Base-by-base conservation (phyloP, 495 filamentous ascomycete species). In the Podospora sp. region DNA sequence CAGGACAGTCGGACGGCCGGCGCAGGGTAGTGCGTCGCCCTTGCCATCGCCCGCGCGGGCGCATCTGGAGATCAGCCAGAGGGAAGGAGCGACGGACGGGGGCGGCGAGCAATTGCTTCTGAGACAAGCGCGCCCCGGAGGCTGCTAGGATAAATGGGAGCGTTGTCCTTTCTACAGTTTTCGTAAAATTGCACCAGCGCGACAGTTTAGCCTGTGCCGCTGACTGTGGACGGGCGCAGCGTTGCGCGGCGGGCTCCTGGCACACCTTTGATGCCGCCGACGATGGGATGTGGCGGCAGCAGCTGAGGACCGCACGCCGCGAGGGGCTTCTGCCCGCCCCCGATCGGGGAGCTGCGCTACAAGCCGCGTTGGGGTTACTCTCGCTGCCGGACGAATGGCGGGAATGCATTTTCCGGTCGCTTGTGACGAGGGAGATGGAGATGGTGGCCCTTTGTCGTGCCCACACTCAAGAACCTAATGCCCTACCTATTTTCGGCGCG, bases 121-220 rank as follows among this genome's bases (percentile, higher is more conserved):
- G 40, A 46, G 40, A 46, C 40, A 46, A 46, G 16, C 40, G 40
- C 12, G 16, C 9, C 14, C 40, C 40, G 40, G 40, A 18, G 40
- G 40, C 40, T 46, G 40, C 40, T 46, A 33, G 62, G 62, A 25
- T 65, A 65, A 65, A 65, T 50, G 53, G 25, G 35, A 58, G 22
- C 25, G 22, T n/a, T 26, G 52, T 11, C 9, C 9, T 12, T 14
- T 18, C 40, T 55, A 55, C 7, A 22, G 3, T 11, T 22, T 67
- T 29, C 57, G 46, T 62, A 62, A 9, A 67, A 53, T 53, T 49
- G 56, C 40, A 62, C n/a, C 59, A 50, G 50, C 50, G 46, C 24
- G 49, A 33, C 59, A 46, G 24, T 67, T 67, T 67, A 67, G 65
- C 65, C 65, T 67, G 65, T 67, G 63, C 20, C 52, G 11, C 18